Evolutionary conservation across 805 yeast species (phyloP).

Genomic region (Hyphopichia homilentoma): DNA sequence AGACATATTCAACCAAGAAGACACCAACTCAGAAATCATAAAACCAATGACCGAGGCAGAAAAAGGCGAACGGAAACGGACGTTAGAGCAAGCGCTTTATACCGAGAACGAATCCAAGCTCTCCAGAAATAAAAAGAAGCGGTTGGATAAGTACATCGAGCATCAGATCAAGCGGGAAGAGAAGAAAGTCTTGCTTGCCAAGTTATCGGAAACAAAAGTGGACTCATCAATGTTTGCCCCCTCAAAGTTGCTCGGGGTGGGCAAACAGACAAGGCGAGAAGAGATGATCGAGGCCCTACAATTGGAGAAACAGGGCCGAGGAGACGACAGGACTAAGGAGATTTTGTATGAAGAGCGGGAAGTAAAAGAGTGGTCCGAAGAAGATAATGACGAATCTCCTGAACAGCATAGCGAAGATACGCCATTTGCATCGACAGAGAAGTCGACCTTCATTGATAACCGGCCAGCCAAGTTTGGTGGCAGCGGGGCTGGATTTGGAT

Average conservation of each 20-base stretch:
- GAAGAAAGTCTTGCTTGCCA: conserved; percentile 69
- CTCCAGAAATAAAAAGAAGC: conserved; percentile 65
- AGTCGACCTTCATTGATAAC: conserved; percentile 59
- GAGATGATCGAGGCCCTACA: conserved; percentile 71
- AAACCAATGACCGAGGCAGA: conserved; percentile 65
- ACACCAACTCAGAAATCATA: conserved; percentile 59
- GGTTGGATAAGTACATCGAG: conserved; percentile 89
- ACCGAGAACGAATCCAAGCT: conserved; percentile 65
- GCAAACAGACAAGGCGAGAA: conserved; percentile 63
- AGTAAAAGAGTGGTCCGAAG: conserved; percentile 53
- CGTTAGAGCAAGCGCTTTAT: conserved; percentile 54
- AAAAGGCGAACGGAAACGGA: conserved; percentile 59
- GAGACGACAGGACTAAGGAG: conserved; percentile 55
- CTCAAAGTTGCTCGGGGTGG: conserved; percentile 75
- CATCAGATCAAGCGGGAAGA: conserved; percentile 89
- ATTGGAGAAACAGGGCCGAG: conserved; percentile 69
- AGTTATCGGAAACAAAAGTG: conserved; percentile 62
- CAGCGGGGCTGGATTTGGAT: conserved; percentile 67
- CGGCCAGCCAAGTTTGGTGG: conserved; percentile 63
- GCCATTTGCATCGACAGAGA: conserved; percentile 9
- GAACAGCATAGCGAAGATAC: conserved; percentile 15
- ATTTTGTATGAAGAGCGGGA: conserved; percentile 68
- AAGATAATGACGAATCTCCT: conserved; percentile 26
- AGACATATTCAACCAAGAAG: conserved; percentile 17
- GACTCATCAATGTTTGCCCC: conserved; percentile 70